Conservation (phyloP, 164 flowering plant genomes). For the Vitis riparia region DNA sequence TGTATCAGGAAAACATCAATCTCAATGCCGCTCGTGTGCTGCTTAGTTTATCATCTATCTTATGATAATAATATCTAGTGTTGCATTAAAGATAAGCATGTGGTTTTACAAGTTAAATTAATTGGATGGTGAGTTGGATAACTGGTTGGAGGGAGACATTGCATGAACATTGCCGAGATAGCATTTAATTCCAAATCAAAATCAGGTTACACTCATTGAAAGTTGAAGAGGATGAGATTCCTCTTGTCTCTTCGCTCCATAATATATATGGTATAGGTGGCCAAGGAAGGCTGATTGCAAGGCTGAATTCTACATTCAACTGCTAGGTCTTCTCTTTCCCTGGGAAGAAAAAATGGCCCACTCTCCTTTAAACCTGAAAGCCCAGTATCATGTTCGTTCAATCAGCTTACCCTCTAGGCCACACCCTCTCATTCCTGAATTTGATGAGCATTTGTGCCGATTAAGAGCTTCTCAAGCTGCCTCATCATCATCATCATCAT, state of each 20-base stretch:
- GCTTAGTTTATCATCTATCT: too few species aligned
- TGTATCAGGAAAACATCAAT: too few species aligned
- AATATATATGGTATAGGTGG: background rate
- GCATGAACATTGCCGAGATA: background rate
- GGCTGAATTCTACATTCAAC: too few species aligned
- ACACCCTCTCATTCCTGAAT: constrained; percentile 17
- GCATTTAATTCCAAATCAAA: constrained; percentile 3
- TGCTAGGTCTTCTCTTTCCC: too few species aligned
- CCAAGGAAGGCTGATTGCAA: background rate
- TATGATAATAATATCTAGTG: too few species aligned
- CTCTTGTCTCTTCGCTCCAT: background rate
- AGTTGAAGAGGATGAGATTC: constrained; percentile 12
- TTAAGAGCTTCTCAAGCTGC: constrained; percentile 21
- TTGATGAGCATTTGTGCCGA: constrained; percentile 17
- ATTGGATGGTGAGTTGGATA: too few species aligned
- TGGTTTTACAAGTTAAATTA: too few species aligned
- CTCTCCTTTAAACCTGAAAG: constrained; percentile 1
- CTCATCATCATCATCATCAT: constrained; percentile 21
- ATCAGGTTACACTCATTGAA: background rate
- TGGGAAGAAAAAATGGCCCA: constrained; percentile 13
- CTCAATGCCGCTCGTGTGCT: too few species aligned
- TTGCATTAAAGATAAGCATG: too few species aligned
- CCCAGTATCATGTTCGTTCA: constrained; percentile 20
- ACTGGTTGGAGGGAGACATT: constrained; percentile 6
- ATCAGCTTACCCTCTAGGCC: constrained; percentile 30